Evolutionary conservation across 768 basidiomycete genomes (phyloP).

Genomic region (Lentinula lateritia): DNA sequence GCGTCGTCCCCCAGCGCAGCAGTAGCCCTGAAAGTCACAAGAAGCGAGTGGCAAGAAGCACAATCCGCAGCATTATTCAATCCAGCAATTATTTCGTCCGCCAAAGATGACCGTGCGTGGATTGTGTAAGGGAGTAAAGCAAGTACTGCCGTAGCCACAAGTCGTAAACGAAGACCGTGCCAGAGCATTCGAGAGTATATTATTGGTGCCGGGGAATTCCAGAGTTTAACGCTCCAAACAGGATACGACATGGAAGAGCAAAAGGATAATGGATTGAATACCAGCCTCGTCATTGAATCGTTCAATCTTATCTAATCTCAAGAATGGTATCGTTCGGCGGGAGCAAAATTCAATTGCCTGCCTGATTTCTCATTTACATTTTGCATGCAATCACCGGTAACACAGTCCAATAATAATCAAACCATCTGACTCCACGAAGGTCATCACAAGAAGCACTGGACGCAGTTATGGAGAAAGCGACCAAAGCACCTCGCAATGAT

Average conservation of each 20-base stretch:
- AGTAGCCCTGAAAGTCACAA: slow-evolving; percentile 39
- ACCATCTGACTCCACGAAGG: too few species aligned
- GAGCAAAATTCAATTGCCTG: too few species aligned
- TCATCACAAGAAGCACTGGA: not conserved
- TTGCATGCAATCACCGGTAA: too few species aligned
- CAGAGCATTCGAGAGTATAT: not conserved
- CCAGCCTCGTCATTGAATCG: too few species aligned
- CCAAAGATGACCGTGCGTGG: not conserved
- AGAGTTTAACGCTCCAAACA: not conserved
- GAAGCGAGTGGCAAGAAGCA: slow-evolving; percentile 43
- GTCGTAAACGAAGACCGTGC: not conserved
- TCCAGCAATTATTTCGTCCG: slow-evolving; percentile 29
- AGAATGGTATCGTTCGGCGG: too few species aligned
- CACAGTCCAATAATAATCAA: too few species aligned
- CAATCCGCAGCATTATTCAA: slow-evolving; percentile 44
- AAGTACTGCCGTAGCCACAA: not conserved
- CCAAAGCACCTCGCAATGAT: not conserved
- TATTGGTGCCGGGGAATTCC: not conserved
- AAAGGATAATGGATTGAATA: too few species aligned
- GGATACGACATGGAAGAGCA: too few species aligned
- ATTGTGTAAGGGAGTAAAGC: not conserved
- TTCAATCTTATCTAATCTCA: too few species aligned
- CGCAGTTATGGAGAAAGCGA: too few species aligned
- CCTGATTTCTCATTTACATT: too few species aligned
- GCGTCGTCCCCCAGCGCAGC: slow-evolving; percentile 43